A percentile compares a stretch with the other conserved stretches of the same genome.
These are phyloP conservation scores for Claviceps africana DNA, from an alignment of 2,329 filamentous ascomycete genomes.

Conservation along the genomic window DNA sequence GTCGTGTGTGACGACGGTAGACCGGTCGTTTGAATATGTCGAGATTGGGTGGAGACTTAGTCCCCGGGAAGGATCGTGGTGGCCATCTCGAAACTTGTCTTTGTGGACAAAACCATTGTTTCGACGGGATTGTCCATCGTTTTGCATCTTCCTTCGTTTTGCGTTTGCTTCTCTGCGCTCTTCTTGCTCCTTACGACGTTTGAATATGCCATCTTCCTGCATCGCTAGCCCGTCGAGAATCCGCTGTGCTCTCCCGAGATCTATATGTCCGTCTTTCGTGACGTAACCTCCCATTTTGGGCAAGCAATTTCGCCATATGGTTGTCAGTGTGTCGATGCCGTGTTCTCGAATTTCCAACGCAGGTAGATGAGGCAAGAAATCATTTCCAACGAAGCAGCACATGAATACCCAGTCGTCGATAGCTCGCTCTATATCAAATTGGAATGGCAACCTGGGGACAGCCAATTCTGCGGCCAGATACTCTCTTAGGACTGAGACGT, in stretches of 20 bases:
- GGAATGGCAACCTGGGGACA: constrained; percentile 69
- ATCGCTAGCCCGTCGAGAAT: constrained; percentile 81
- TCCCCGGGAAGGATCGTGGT: constrained; percentile 20
- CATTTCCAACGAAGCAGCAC: constrained; percentile 98
- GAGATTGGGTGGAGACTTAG: constrained; percentile 24
- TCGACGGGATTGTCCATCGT: constrained; percentile 27
- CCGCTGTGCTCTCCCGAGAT: constrained; percentile 71
- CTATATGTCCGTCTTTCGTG: constrained; percentile 86
- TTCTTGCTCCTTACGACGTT: constrained; percentile 70
- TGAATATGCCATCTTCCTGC: constrained; percentile 89
- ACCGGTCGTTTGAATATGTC: constrained; percentile 37
- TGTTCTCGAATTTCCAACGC: constrained; percentile 94
- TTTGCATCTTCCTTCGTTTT: constrained; percentile 63
- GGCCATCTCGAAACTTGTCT: constrained; percentile 15
- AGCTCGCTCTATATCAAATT: constrained; percentile 84
- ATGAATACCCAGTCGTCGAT: constrained; percentile 98
- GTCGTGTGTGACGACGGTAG: constrained; percentile 62
- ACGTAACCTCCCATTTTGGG: constrained; percentile 88
- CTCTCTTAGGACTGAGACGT: constrained; percentile 81
- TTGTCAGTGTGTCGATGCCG: constrained; percentile 87
- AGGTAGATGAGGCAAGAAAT: constrained; percentile 94
- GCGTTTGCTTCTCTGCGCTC: constrained; percentile 68
- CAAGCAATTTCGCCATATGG: constrained; percentile 93
- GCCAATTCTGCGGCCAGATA: constrained; percentile 84
- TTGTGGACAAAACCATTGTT: neutral